phyloP scores from a whole-genome alignment of 2,329 filamentous ascomycete species.

The Fusarium nematophilum region DNA sequence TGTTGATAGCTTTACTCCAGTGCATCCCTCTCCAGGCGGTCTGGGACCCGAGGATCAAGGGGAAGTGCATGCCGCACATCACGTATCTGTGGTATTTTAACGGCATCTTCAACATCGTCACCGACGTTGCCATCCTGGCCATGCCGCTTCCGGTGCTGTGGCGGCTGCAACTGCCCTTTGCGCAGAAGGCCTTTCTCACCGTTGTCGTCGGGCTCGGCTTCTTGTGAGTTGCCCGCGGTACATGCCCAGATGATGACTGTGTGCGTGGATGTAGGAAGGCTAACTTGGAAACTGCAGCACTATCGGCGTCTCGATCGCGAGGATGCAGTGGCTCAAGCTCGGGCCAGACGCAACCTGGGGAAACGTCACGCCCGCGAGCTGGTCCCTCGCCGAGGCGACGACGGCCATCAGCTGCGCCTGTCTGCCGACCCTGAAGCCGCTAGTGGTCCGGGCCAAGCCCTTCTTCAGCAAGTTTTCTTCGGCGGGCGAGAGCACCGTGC shows the following conservation, averaged over 20 bases:
- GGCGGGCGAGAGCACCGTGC: background rate
- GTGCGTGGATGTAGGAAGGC: too few relatives aligned
- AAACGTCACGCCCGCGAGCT: conserved; percentile 11
- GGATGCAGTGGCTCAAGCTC: conserved; percentile 19
- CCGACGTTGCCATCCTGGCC: conserved; percentile 21
- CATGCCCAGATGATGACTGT: fast-evolving
- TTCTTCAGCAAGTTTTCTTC: fast-evolving
- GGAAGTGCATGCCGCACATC: conserved; percentile 1
- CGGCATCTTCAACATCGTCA: conserved; percentile 22
- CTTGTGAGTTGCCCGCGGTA: conserved; percentile 33
- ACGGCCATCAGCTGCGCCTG: conserved; percentile 30
- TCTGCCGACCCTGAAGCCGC: conserved; percentile 27
- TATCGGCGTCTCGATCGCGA: conserved; percentile 16
- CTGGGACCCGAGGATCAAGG: conserved; percentile 15
- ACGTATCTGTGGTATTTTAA: conserved; percentile 2
- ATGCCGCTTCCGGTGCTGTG: conserved; percentile 29
- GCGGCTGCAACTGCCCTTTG: conserved; percentile 13
- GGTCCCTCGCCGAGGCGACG: conserved; percentile 31
- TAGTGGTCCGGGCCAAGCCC: background rate
- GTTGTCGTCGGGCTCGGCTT: conserved; percentile 18
- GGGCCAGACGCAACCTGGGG: conserved; percentile 14
- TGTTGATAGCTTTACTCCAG: conserved; percentile 11
- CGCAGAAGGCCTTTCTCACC: conserved; percentile 25
- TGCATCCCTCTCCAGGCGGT: conserved; percentile 18
- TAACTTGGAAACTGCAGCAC: conserved; percentile 18